Base-by-base conservation (phyloP, 306 rosid species). In the Spatholobus suberectus region DNA sequence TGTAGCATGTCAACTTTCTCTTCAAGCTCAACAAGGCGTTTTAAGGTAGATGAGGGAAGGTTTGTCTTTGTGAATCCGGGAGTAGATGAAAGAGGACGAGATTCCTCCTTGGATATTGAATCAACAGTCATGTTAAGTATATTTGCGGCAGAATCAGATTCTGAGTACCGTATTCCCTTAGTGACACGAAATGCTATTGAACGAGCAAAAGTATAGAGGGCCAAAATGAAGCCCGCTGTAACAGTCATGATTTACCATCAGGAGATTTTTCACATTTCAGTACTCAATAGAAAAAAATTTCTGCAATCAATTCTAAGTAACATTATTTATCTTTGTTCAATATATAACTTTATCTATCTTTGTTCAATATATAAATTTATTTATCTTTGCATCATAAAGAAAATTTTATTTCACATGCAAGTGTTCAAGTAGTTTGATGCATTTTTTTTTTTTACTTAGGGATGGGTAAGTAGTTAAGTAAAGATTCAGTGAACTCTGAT, bases 11-110 rank as follows among this genome's bases (percentile, higher is more conserved):
- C 85, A 62, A 93, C 89, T 81, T 89, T 93, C 89, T 88, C 87
- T 82, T 95, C 97, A 62, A 95, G 94, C 70, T 91, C 90, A 61
- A 85, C 81, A 12, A 93, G 88, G 83, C 85, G 91, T 79, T 82
- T 81, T 79, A 89, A 80, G 67, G 93, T 88, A 72, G 87, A 88
- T 44, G 92, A 78, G 6, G 85, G 41, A 7, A 85, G 85, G 24
- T 90, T 86, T 29, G 71, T 80, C 70, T 76, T 46, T 40, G 85
- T 58, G 43, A 88, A 75, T 34, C 81, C 69, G 3, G 90, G 87
- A 82, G 86, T 87, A 1, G 85, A 92, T 11, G 92, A 88, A 68
- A 18, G 34, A 69, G 74, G 74, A 40, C 20, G 77, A 72, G 79
- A 79, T 35, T 81, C 93, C 83, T 86, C 94, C 75, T 82, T 37